These are phyloP conservation scores for Alternaria ventricosa DNA, from an alignment of 2,329 filamentous ascomycete species.

Conservation along the genomic window DNA sequence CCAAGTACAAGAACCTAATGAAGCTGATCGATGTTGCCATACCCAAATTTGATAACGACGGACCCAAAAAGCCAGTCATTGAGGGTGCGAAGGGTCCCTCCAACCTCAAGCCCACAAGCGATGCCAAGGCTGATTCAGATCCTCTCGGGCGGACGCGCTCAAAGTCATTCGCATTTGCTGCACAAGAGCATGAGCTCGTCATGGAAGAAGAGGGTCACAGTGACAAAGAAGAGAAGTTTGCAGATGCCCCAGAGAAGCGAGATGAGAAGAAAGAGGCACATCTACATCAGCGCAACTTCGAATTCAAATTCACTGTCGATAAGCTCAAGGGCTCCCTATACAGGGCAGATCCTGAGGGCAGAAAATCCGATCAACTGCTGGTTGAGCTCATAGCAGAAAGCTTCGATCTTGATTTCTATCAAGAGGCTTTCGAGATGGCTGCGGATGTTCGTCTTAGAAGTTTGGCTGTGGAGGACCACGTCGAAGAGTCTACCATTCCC, in stretches of 20 bases:
- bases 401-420: slow-evolving; percentile 86
- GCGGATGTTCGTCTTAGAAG: slow-evolving; percentile 89
- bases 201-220: slow-evolving; percentile 75
- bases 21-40: slow-evolving; percentile 93
- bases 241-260: slow-evolving; percentile 70
- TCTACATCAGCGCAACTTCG: slow-evolving; percentile 87
- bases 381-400: slow-evolving; percentile 90
- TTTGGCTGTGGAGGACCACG: slow-evolving; percentile 90
- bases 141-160: slow-evolving; percentile 63
- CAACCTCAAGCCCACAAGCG: slow-evolving; percentile 46
- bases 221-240: slow-evolving; percentile 67
- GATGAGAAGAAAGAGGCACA: slow-evolving; percentile 55
- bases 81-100: slow-evolving; percentile 44
- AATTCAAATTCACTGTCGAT: slow-evolving; percentile 96
- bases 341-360: slow-evolving; percentile 79
- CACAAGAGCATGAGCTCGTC: slow-evolving; percentile 76
- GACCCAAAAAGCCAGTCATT: slow-evolving; percentile 44
- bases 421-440: slow-evolving; percentile 89
- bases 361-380: slow-evolving; percentile 78
- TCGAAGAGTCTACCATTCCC: slow-evolving; percentile 80
- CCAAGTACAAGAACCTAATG: slow-evolving; percentile 98
- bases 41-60: slow-evolving; percentile 73
- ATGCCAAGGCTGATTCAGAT: slow-evolving; percentile 38
- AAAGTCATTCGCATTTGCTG: slow-evolving; percentile 75
- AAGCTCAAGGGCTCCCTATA: slow-evolving; percentile 92